Evolutionary conservation across 78 protist genomes (phyloP), one percentile per base, ranked within the genome.

Genomic region (Dictyostelium firmibasis): DNA sequence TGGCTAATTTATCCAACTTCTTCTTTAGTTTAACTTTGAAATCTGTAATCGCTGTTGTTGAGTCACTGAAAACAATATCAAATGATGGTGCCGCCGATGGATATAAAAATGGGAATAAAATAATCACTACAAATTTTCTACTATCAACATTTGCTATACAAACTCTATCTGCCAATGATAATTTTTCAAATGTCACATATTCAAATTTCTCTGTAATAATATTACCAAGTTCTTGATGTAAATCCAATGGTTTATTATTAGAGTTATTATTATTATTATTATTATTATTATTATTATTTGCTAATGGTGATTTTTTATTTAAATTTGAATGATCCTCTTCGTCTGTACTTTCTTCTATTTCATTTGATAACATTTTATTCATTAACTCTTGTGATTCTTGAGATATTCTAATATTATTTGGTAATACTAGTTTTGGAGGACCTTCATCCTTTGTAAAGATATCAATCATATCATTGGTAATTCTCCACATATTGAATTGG

Each of bases 41-140:
- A 5, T 33, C 41, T 23, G 84, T 89, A 1, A 75, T 87, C 9
- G 77, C 62, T 11, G 50, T 31, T n/a, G 92, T 8, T 6, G 64
- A 29, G 13, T 78, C 86, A 31, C 69, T 50, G 14, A 43, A 62
- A 13, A 89, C n/a, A 4, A 89, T 69, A 64, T 89, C 94, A 70
- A 81, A 89, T n/a, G 85, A 81, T 25, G 94, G 94, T 38, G 78
- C 81, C 0, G 94, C 86, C 7, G 87, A 81, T 64, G 94, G 94
- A 69, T 89, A 89, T 6, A 89, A 62, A n/a, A 57, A 69, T 43
- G 94, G 94, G 23, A 89, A 69, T 27, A 84, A 89, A 18, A 89
- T 89, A 13, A 89, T 70, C 1, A 89, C 76, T 14, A 79, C 53
- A 31, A 89, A 38, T 50, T 69, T 64, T 38, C 94, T 35, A 47